These are phyloP conservation scores for Hsuehochloa calcarea DNA, from an alignment of 176 grass and related monocot species.

Conservation along the genomic window DNA sequence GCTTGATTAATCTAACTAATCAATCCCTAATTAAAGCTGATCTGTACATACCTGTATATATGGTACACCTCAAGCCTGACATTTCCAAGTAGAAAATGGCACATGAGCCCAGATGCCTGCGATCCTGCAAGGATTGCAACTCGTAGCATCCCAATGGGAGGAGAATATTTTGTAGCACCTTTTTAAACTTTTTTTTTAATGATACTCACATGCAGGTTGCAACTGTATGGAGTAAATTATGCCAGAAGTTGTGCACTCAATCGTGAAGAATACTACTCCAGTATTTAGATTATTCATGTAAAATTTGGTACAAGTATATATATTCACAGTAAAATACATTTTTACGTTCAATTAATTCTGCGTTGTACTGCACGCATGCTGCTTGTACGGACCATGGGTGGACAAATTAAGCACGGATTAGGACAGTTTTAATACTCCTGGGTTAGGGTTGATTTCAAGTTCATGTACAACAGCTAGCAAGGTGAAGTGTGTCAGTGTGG, in stretches of 20 bases:
- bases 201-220: not conserved
- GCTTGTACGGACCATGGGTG: not conserved
- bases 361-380: not conserved
- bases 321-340: rapidly evolving
- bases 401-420: not conserved
- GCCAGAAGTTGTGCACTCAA: too few species aligned
- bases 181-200: not conserved
- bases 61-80: constrained; percentile 15
- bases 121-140: constrained; percentile 8
- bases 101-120: not conserved
- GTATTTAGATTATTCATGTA: not conserved
- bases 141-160: not conserved
- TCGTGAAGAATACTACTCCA: too few species aligned
- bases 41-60: not conserved
- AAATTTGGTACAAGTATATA: not conserved
- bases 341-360: not conserved
- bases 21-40: not conserved
- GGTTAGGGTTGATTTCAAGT: not conserved
- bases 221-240: not conserved
- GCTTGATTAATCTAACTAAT: not conserved
- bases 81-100: constrained; percentile 16
- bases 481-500: not conserved
- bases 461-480: not conserved
- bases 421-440: not conserved
- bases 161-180: not conserved